Percentiles rank a stretch among this genome's conserved stretches.
phyloP scores from a whole-genome alignment of 345 rosid genomes.

The Eutrema yunnanense region DNA sequence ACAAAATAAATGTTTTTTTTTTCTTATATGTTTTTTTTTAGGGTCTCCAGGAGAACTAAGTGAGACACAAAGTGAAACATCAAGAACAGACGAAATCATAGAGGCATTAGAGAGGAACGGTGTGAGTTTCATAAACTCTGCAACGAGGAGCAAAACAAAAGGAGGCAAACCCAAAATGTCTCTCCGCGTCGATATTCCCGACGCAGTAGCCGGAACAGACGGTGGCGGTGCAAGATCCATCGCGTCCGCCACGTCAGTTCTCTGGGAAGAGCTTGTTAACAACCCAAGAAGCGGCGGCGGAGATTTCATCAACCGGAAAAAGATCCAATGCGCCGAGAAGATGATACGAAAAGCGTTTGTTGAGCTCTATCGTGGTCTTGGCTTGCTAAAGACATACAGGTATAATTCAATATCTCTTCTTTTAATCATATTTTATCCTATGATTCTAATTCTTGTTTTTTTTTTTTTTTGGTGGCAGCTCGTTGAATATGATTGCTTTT shows the following conservation, averaged over 20 bases:
- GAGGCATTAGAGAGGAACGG: slow-evolving; percentile 76
- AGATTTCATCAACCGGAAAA: slow-evolving; percentile 60
- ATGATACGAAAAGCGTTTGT: slow-evolving; percentile 83
- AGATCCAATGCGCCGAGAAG: slow-evolving; percentile 82
- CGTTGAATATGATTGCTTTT: slow-evolving; percentile 82
- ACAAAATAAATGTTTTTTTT: not conserved
- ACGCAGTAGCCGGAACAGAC: slow-evolving; percentile 34
- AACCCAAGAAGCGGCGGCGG: slow-evolving; percentile 49
- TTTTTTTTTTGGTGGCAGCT: slow-evolving; percentile 40
- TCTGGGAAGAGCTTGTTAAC: slow-evolving; percentile 90
- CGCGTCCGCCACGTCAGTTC: slow-evolving; percentile 54
- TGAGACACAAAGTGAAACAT: slow-evolving; percentile 33
- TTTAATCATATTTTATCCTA: not conserved
- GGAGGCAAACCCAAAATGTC: slow-evolving; percentile 73
- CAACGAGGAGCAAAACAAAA: slow-evolving; percentile 54
- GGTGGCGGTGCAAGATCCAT: slow-evolving; percentile 53
- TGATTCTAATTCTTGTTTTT: slow-evolving; percentile 7
- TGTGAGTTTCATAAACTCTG: slow-evolving; percentile 59
- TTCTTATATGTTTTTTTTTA: slow-evolving; percentile 27
- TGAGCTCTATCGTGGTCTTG: slow-evolving; percentile 82
- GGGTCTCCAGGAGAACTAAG: slow-evolving; percentile 37
- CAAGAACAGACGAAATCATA: slow-evolving; percentile 60
- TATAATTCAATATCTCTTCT: slow-evolving; percentile 17
- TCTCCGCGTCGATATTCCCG: slow-evolving; percentile 73
- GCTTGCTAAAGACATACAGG: slow-evolving; percentile 77